Evolutionary conservation across 495 filamentous ascomycete genomes (phyloP), one percentile per base, ranked within the genome.

Genomic region (Xylaria nigripes): DNA sequence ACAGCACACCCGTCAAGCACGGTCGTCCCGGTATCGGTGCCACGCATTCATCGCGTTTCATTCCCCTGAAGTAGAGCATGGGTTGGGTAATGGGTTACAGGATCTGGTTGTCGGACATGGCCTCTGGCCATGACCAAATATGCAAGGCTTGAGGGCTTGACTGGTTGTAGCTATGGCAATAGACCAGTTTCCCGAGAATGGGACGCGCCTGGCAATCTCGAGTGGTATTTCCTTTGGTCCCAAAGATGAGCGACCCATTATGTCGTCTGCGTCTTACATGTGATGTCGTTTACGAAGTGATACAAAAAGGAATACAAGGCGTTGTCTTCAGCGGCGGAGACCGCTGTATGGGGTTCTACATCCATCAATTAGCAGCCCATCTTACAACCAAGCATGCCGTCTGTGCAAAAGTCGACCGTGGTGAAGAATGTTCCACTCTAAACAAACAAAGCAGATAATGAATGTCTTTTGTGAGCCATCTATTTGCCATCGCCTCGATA

Each of bases 11-110:
- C 64, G 93, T 98, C 81, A 98, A 97, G 88, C 93, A 98, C 85
- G 93, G 93, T 84, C 80, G 93, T 77, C 93, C 93, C 68, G 93
- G 93, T 95, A 98, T 98, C 76, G 93, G 93, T 91, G 93, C 93
- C 67, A 98, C 93, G 62, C 93, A 98, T 85, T 96, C 91, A 82
- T 97, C 94, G 74, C 89, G 93, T 83, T 97, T 97, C 83, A 97
- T 97, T 83, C 91, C 91, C 75, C 84, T 97, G 69, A 97, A 96
- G 83, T 96, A 95, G 85, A 81, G 69, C n/a, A 47, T 43, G 43
- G 30, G 10, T 42, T 41, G 70, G 69, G 36, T 44, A 48, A 25
- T 55, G 52, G 40, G 45, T 55, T 44, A 49, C 13, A 36, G 52
- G 45, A 41, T 42, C 25, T 48, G 45, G 52, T 54, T 54, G 51